Percentiles rank a stretch among this genome's conserved stretches.
Evolutionary conservation across 495 filamentous ascomycete genomes (phyloP).

Genomic region (Neurospora hispaniola): DNA sequence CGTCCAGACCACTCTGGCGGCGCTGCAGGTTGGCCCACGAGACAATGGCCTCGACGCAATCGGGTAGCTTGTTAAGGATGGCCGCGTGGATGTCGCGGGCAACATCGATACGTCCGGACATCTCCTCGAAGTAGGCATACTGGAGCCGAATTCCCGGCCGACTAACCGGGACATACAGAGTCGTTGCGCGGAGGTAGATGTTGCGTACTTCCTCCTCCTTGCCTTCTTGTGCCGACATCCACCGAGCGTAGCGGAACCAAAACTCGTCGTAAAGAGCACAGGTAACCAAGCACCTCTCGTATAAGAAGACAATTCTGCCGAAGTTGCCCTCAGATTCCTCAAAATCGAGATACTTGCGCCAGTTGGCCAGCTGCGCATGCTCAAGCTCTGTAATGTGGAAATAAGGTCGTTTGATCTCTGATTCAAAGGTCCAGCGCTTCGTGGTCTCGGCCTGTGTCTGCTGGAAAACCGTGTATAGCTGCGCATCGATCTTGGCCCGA

Average conservation of each 20-base stretch:
- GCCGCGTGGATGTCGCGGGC: conserved; percentile 76
- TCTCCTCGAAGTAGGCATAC: conserved; percentile 92
- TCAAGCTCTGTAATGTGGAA: conserved; percentile 94
- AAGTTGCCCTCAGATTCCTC: conserved; percentile 82
- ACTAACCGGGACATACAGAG: conserved; percentile 75
- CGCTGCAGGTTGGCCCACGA: conserved; percentile 84
- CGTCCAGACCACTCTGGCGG: conserved; percentile 73
- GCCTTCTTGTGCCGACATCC: conserved; percentile 75
- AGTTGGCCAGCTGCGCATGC: conserved; percentile 76
- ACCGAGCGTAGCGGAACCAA: conserved; percentile 93
- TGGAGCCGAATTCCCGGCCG: conserved; percentile 71
- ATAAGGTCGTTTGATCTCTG: conserved; percentile 91
- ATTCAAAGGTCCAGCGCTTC: conserved; percentile 91
- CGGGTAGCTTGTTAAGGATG: conserved; percentile 54
- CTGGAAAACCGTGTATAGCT: conserved; percentile 72
- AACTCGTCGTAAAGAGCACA: conserved; percentile 95
- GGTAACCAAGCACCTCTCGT: conserved; percentile 87
- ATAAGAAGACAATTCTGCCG: conserved; percentile 65
- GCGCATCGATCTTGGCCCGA: conserved; percentile 64
- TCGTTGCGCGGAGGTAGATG: conserved; percentile 83
- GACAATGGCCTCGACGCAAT: conserved; percentile 77
- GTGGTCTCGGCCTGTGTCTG: conserved; percentile 79
- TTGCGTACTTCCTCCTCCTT: conserved; percentile 89
- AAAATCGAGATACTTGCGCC: conserved; percentile 94
- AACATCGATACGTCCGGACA: conserved; percentile 60